Base-by-base conservation (phyloP, 306 rosid species). In the Acmispon strigosus region DNA sequence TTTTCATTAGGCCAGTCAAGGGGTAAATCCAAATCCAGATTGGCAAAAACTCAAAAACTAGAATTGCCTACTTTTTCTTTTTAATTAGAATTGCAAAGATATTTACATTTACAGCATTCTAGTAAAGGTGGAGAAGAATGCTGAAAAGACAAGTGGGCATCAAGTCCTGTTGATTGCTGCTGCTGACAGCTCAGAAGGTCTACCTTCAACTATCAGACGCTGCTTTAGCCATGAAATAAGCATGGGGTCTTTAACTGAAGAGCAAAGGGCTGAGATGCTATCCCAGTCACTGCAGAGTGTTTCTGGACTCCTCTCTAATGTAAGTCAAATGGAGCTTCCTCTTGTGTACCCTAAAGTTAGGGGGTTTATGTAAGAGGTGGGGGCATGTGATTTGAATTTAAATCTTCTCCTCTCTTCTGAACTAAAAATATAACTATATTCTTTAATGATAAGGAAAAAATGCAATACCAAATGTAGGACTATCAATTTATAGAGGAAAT, bases 221-320 rank as follows among this genome's bases (percentile, higher is more conserved):
- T 86, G 97, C 86, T 91, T 94, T 82, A 94, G 96, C 87, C 99
- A 91, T 54, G 99, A 94, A 86, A 71, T 91, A 78, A 89, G 75
- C 66, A 87, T 91, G 96, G 92, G 90, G 49, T 76, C 99, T 43
- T 86, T 94, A 84, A 84, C 88, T 43, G 99, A 94, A 79, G 97
- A 94, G 68, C 99, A 94, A 75, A 84, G 99, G 66, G 78, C 84
- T 72, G 86, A 84, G 78, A 85, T 94, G 89, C 76, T 94, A 52
- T 81, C 82, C 36, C 86, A 86, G 72, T 89, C 89, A 6, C 83
- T 94, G 83, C 87, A 77, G 79, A 81, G 70, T 72, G 77, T 81
- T 70, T 83, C 92, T 19, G 78, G 78, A 51, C 84, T 90, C 74
- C 82, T 86, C 69, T 76, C 89, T 66, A 53, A 80, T 59, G 99